Evolutionary conservation across 2,329 filamentous ascomycete species (phyloP), one percentile per base, ranked within the genome.

Genomic region (Monilinia vaccinii-corymbosi): DNA sequence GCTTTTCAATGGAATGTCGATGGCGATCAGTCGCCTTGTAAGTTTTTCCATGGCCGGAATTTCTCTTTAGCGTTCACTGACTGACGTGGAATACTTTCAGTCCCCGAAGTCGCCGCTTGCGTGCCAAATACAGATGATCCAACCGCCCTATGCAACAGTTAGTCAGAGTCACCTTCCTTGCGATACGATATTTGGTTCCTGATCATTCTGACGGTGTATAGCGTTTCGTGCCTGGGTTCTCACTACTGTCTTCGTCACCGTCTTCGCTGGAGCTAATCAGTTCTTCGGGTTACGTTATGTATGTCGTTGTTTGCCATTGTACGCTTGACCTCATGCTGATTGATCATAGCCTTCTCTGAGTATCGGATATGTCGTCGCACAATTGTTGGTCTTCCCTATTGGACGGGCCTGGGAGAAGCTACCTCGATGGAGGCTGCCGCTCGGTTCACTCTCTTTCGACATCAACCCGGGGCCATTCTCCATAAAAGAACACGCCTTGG

Each of bases 401-500:
- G 84, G 84, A 10, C 77, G 75, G 14, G 86, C 83, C 25, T 40
- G 47, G 44, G 36, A 47, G 40, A 21, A 71, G 85, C 46, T 82
- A 81, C 0, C 78, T 81, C 63, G 72, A 68, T 49, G 77, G 77
- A 38, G 75, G 84, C 64, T 79, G 72, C 1, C 65, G 79, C 18
- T 79, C 71, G 63, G 74, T 73, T 5, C 62, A 64, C n/a, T 53
- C 4, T 66, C 68, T 21, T 72, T 73, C 64, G 71, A 70, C 34
- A 63, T 75, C 18, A 87, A 87, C 57, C 84, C 84, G 0, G 83
- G 84, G 6, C 59, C 58, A 0, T 87, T 87, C 72, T 87, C 85
- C 66, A 77, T 84, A 68, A 88, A 87, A 71, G 85, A 87, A 68
- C 85, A 87, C 68, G 74, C 82, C 55, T 79, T 87, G 62, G 85